Percentiles rank a stretch among this genome's conserved stretches.
Conservation (phyloP, 2,329 filamentous ascomycete species). For the Seiridium unicorne region DNA sequence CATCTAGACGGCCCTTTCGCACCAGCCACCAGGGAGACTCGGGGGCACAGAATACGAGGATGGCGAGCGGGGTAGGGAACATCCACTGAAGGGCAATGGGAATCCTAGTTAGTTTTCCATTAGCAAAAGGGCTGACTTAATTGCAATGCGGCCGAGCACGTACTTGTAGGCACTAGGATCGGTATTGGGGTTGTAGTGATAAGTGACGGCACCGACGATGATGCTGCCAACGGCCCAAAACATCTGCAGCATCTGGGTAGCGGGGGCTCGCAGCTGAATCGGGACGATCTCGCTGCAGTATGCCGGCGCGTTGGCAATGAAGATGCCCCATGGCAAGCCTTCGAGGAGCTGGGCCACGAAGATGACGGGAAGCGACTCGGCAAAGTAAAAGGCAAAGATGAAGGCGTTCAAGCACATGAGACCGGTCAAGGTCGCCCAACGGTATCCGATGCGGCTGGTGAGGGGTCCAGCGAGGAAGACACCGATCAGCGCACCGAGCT, state of each 20-base stretch:
- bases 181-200: slow-evolving; percentile 50
- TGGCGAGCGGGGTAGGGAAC: slow-evolving; percentile 7
- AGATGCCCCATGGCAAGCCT: slow-evolving; percentile 30
- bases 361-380: slow-evolving; percentile 18
- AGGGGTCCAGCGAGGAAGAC: slow-evolving; percentile 60
- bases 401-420: slow-evolving; percentile 26
- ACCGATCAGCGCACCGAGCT: slow-evolving; percentile 58
- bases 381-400: slow-evolving; percentile 27
- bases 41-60: slow-evolving; percentile 5
- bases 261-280: slow-evolving; percentile 51
- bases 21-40: slow-evolving; percentile 12
- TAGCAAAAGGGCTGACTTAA: slow-evolving; percentile 23
- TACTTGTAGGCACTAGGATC: slow-evolving; percentile 50
- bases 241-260: slow-evolving; percentile 35
- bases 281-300: slow-evolving; percentile 58
- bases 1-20: slow-evolving; percentile 6
- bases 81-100: slow-evolving; percentile 18
- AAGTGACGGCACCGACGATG: slow-evolving; percentile 58
- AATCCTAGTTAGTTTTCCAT: slow-evolving; percentile 31
- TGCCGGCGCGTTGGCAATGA: slow-evolving; percentile 28
- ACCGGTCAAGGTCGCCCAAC: slow-evolving; percentile 26
- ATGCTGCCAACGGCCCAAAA: slow-evolving; percentile 54
- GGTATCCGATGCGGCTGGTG: slow-evolving; percentile 46
- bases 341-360: slow-evolving; percentile 27
- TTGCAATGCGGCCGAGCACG: slow-evolving; percentile 18